Evolutionary conservation across 2,329 filamentous ascomycete genomes (phyloP).

Genomic region (Xylaria sp.): DNA sequence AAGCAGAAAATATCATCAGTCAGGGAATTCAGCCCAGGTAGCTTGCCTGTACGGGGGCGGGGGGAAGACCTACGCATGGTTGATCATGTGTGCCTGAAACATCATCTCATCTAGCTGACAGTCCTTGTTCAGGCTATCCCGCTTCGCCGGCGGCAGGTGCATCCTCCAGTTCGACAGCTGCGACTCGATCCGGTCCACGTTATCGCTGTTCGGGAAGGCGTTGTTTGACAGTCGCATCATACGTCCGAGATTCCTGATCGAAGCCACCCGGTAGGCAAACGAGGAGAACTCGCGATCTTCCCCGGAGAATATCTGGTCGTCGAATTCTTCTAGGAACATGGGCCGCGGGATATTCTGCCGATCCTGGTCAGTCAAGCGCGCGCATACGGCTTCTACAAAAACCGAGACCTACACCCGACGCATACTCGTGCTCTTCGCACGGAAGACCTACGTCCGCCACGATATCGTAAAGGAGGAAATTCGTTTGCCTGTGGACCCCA

Average conservation of each 20-base stretch:
- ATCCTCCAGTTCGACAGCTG: constrained; percentile 74
- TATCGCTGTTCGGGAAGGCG: constrained; percentile 56
- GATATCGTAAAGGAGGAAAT: constrained; percentile 70
- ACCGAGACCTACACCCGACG: constrained; percentile 52
- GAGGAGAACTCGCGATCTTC: constrained; percentile 77
- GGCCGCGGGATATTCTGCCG: constrained; percentile 59
- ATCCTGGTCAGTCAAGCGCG: constrained; percentile 10
- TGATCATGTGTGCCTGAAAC: constrained; percentile 88
- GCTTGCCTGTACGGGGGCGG: neutral
- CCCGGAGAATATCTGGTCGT: constrained; percentile 72
- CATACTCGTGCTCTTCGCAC: constrained; percentile 79
- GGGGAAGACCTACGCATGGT: constrained; percentile 49
- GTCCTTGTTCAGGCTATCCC: constrained; percentile 67
- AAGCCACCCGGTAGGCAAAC: constrained; percentile 82
- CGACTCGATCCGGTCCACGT: constrained; percentile 53
- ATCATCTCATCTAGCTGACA: constrained; percentile 84
- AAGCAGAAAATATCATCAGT: constrained; percentile 8
- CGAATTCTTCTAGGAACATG: constrained; percentile 72
- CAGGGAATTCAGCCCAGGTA: neutral
- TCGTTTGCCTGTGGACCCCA: constrained; percentile 73
- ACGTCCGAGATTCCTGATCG: constrained; percentile 75
- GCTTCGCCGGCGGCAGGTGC: constrained; percentile 74
- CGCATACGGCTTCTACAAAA: neutral
- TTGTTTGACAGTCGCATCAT: constrained; percentile 65
- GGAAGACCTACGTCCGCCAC: constrained; percentile 72